Base-by-base conservation (phyloP, 805 yeast genomes). In the Metschnikowia cubensis region DNA sequence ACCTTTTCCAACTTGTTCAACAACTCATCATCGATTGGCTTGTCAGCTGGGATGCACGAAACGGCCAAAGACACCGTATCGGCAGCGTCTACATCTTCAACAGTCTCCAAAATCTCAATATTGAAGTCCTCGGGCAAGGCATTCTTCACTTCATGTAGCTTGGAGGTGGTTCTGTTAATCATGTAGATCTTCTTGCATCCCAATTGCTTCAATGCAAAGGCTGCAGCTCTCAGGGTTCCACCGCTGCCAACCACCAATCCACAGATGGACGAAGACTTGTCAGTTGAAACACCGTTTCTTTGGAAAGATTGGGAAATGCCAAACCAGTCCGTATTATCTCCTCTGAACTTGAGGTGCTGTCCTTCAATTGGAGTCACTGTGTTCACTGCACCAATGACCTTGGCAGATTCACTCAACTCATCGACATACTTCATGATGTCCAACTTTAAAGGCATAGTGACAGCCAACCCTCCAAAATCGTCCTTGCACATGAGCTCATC, bases 221-320 rank as follows among this genome's bases (percentile, higher is more conserved):
- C 82, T 0, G 97, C 98, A 38, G 99, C 97, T 61, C 97, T 80
- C 0, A 97, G 84, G 22, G 99, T 91, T 40, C 99, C 99, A 38
- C 99, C 99, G 18, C 96, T 97, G 46, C 99, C 99, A 56, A 94
- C 75, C 41, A 94, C 86, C 51, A 91, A 70, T 32, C 97, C 97
- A 50, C 77, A 70, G 11, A 76, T 71, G 3, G 54, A 58, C 14
- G 57, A 50, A 14, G 59, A 51, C 20, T 63, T 65, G 50, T 63
- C 60, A 37, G 69, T 68, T 37, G 84, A 80, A 38, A 82, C 83
- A 36, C 96, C 96, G 50, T 76, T 75, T 52, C 77, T 68, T 17
- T 70, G 63, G 58, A 90, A 82, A 2, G 96, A 80, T 53, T 84
- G 79, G 42, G 73, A 74, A 57, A 94, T 87, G 10, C 99, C 99